Base-by-base conservation (phyloP, 768 basidiomycete genomes). In the Boletus subparvulus region DNA sequence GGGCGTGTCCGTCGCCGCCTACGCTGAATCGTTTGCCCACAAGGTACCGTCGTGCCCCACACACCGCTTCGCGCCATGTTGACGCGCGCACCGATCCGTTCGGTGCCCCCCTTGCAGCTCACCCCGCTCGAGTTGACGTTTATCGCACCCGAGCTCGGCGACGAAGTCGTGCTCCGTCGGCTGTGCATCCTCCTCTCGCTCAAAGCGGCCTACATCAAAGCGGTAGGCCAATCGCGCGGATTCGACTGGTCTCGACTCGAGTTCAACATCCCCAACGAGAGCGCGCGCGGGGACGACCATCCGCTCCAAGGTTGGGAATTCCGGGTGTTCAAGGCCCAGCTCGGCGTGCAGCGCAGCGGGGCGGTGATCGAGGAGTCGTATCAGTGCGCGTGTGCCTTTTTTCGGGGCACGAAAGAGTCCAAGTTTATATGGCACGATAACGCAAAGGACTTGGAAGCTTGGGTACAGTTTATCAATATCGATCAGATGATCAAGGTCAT, bases 261-360 rank as follows among this genome's bases (percentile, higher is more conserved):
- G 61, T 91, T 92, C 77, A 83, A 92, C 70, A 81, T 92, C 46
- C 77, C 86, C 61, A 79, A 80, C 37, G 75, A 82, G 59, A 78
- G 72, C 3, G 88, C 86, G 8, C 78, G 73, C 2, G 87, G 87
- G 2, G 92, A 93, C 68, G 83, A 84, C 6, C 80, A 83, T 43
- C 80, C 83, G 2, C 76, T 93, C 0, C 77, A 79, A 19, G 92
- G 92, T 0, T 94, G 92, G 92, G 92, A 94, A 69, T 92, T 94
- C 72, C 82, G 92, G 9, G 75, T 93, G 41, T 94, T 88, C 80
- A 81, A 80, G 54, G 83, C 87, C 14, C 82, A 83, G 52, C 79
- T 92, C 16, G 88, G 87, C 16, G 85, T 91, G 3, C 82, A 83
- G 13, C 79, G 86, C 9, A 72, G 77, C 35, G 80, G 80, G 14